A percentile compares a stretch with the other conserved stretches of the same genome.
These are phyloP conservation scores for Dictyostelium purpureum DNA, from an alignment of 78 protist genomes.

Conservation along the genomic window DNA sequence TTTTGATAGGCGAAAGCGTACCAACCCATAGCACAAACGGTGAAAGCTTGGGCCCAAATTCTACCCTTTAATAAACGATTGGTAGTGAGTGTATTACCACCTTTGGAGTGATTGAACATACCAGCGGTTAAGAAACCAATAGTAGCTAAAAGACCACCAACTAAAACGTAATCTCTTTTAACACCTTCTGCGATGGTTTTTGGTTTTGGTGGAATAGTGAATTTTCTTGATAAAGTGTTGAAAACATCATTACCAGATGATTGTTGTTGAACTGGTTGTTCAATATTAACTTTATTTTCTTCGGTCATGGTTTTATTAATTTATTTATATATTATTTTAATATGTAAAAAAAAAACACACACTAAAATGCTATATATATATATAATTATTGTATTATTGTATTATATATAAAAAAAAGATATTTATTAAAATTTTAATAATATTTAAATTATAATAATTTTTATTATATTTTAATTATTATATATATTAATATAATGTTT, in stretches of 20 bases:
- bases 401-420: not conserved
- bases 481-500: too few relatives aligned
- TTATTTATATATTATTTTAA: not conserved
- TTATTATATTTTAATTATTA: too few relatives aligned
- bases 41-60: conserved; percentile 60
- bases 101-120: conserved; percentile 47
- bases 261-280: not conserved
- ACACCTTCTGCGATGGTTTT: conserved; percentile 41
- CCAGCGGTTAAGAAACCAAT: conserved; percentile 26
- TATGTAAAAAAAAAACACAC: not conserved
- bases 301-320: not conserved
- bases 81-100: conserved; percentile 35
- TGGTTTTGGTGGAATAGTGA: conserved; percentile 74
- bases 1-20: conserved; percentile 48
- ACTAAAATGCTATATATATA: not conserved
- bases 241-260: not conserved
- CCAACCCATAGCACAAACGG: conserved; percentile 63
- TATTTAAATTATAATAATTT: not conserved
- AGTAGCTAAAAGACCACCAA: conserved; percentile 36
- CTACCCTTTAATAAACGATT: conserved; percentile 34
- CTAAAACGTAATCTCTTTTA: conserved; percentile 58
- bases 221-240: conserved; percentile 22
- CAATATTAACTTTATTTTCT: not conserved
- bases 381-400: not conserved
- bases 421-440: not conserved